Evolutionary conservation across 2,329 filamentous ascomycete genomes (phyloP).

Genomic region (Endoconidiophora laricicola): DNA sequence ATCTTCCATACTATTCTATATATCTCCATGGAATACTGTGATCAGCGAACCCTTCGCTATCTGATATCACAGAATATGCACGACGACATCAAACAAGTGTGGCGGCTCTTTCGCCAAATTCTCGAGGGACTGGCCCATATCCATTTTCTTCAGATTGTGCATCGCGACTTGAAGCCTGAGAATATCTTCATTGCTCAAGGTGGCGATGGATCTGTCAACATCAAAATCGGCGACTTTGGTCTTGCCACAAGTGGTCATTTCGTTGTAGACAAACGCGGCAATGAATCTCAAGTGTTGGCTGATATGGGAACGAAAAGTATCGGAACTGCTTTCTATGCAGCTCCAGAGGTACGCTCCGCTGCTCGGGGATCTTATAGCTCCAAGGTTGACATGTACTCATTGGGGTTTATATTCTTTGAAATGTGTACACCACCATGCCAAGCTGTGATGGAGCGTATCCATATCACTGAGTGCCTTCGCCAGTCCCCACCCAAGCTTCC

Average conservation of each 20-base stretch:
- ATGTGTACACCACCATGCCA: constrained; percentile 66
- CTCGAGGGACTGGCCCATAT: constrained; percentile 82
- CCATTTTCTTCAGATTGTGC: constrained; percentile 79
- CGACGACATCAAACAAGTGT: constrained; percentile 61
- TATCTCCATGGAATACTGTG: constrained; percentile 98
- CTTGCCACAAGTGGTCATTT: constrained; percentile 80
- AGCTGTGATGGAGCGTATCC: constrained; percentile 45
- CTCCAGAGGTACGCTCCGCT: constrained; percentile 71
- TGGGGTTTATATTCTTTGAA: constrained; percentile 96
- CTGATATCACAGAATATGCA: constrained; percentile 62
- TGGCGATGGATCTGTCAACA: constrained; percentile 63
- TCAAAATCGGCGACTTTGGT: constrained; percentile 93
- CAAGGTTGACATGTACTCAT: constrained; percentile 96
- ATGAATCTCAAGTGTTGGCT: constrained; percentile 17
- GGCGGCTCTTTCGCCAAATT: constrained; percentile 82
- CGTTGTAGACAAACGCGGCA: constrained; percentile 35
- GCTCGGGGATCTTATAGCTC: constrained; percentile 67
- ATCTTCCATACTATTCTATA: constrained; percentile 63
- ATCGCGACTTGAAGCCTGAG: constrained; percentile 90
- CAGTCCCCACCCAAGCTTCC: constrained; percentile 54
- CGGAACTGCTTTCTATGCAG: constrained; percentile 77
- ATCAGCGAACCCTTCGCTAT: constrained; percentile 82
- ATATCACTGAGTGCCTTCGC: constrained; percentile 51
- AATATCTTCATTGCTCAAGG: constrained; percentile 74
- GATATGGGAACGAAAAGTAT: constrained; percentile 55